A percentile compares a stretch with the other conserved stretches of the same genome.
These are phyloP conservation scores for Trichoderma arundinaceum DNA, from an alignment of 2,329 filamentous ascomycete genomes.

Conservation along the genomic window DNA sequence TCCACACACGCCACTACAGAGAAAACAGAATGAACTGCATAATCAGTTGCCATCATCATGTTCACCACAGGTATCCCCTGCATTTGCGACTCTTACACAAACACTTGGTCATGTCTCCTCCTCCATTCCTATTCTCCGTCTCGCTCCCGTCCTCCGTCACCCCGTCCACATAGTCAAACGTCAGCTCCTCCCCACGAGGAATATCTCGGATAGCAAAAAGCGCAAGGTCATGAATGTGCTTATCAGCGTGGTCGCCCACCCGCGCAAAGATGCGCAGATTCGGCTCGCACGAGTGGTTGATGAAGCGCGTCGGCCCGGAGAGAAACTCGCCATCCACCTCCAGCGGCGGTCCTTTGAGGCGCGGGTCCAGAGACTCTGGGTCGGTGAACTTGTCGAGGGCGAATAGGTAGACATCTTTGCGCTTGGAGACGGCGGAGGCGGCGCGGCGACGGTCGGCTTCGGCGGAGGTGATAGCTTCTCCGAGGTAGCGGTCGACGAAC, in stretches of 20 bases:
- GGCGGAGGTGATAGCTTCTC: constrained; percentile 67
- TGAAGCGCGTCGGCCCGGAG: constrained; percentile 79
- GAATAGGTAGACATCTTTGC: constrained; percentile 82
- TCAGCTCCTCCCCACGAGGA: constrained; percentile 69
- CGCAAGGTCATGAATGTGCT: constrained; percentile 75
- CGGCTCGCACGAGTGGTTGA: constrained; percentile 82
- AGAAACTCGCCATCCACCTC: constrained; percentile 76
- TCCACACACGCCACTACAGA: neutral
- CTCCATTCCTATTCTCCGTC: constrained; percentile 45
- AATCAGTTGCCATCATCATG: neutral
- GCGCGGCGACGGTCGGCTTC: constrained; percentile 71
- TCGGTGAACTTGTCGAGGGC: constrained; percentile 80
- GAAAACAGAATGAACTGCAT: too few relatives aligned
- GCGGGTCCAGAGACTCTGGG: constrained; percentile 58
- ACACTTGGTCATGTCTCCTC: constrained; percentile 61
- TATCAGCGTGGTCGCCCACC: constrained; percentile 76
- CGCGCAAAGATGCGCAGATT: constrained; percentile 81
- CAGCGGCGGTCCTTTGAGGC: constrained; percentile 61
- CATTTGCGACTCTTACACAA: constrained; percentile 70
- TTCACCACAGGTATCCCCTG: constrained; percentile 70
- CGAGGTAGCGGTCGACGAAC: constrained; percentile 80
- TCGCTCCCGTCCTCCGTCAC: constrained; percentile 58
- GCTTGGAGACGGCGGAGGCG: constrained; percentile 58
- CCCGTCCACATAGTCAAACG: constrained; percentile 79
- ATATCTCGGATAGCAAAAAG: constrained; percentile 76